A percentile compares a stretch with the other conserved stretches of the same genome.
These are phyloP conservation scores for Hygrocybe coccinea DNA, from an alignment of 768 basidiomycete species.

Conservation along the genomic window DNA sequence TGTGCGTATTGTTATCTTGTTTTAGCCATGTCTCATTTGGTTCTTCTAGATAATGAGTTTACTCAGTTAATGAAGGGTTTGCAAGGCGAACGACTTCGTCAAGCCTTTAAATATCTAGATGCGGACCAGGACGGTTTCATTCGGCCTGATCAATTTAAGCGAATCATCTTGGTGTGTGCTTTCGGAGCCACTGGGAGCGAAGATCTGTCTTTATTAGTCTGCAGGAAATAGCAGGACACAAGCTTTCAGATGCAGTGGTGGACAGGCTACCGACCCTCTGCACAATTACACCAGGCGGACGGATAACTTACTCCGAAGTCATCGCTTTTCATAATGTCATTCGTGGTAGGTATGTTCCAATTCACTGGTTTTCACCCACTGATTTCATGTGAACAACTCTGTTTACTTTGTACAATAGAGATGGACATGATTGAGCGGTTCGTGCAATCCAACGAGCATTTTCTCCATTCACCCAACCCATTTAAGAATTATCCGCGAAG, in stretches of 20 bases:
- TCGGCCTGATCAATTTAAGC: conserved; percentile 87
- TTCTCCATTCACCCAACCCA: conserved; percentile 8
- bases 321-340: conserved; percentile 96
- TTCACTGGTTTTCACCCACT: not conserved
- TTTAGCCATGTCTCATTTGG: not conserved
- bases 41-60: conserved; percentile 78
- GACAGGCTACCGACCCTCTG: conserved; percentile 90
- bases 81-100: conserved; percentile 94
- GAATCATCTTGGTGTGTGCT: conserved; percentile 78
- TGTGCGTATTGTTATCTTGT: conserved; percentile 49
- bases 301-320: conserved; percentile 95
- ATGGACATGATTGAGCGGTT: conserved; percentile 97
- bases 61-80: conserved; percentile 98
- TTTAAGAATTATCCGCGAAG: conserved; percentile 78
- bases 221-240: conserved; percentile 95
- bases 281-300: conserved; percentile 80
- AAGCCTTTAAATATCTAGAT: conserved; percentile 92
- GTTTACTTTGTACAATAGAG: conserved; percentile 41
- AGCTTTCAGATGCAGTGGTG: conserved; percentile 89
- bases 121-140: conserved; percentile 91
- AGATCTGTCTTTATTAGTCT: not conserved
- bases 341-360: conserved; percentile 52
- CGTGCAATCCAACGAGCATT: conserved; percentile 11
- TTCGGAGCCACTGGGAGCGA: not conserved
- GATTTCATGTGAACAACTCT: not conserved